Conservation (phyloP, 2,329 filamentous ascomycete species). For the Aspergillus eucalypticola region DNA sequence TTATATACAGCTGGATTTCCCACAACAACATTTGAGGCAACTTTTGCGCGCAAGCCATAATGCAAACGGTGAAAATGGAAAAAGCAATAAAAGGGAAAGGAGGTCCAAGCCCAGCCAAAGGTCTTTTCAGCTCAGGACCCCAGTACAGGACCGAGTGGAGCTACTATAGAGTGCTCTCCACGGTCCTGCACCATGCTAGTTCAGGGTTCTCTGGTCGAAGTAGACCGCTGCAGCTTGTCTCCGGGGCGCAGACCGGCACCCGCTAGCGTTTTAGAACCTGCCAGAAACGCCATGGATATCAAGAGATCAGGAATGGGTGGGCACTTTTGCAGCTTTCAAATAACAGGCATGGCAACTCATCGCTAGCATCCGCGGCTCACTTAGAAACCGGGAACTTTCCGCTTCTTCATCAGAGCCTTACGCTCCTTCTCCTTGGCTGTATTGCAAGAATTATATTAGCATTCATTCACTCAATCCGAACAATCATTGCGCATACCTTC, state of each 20-base stretch:
- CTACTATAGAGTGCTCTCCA: background rate
- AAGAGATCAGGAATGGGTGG: constrained; percentile 34
- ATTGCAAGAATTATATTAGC: constrained; percentile 14
- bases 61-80: constrained; percentile 14
- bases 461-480: background rate
- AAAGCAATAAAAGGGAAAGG: background rate
- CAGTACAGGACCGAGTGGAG: background rate
- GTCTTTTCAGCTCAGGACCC: background rate
- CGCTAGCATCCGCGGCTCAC: constrained; percentile 21
- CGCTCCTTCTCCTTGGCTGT: constrained; percentile 68
- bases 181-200: background rate
- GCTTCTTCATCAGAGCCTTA: constrained; percentile 65
- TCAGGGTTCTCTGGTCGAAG: background rate
- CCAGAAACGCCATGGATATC: constrained; percentile 48
- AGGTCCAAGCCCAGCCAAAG: background rate
- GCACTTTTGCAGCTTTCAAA: constrained; percentile 25
- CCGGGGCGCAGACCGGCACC: constrained; percentile 16
- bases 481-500: constrained; percentile 55
- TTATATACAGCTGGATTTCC: constrained; percentile 22
- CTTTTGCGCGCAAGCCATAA: constrained; percentile 19
- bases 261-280: constrained; percentile 38
- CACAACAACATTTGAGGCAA: constrained; percentile 15
- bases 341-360: constrained; percentile 23
- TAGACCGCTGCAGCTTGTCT: constrained; percentile 5
- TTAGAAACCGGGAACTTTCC: constrained; percentile 44